Percentiles rank a stretch among this genome's conserved stretches.
These are phyloP conservation scores for Punctularia strigosozonata DNA, from an alignment of 768 basidiomycete species.

Conservation along the genomic window DNA sequence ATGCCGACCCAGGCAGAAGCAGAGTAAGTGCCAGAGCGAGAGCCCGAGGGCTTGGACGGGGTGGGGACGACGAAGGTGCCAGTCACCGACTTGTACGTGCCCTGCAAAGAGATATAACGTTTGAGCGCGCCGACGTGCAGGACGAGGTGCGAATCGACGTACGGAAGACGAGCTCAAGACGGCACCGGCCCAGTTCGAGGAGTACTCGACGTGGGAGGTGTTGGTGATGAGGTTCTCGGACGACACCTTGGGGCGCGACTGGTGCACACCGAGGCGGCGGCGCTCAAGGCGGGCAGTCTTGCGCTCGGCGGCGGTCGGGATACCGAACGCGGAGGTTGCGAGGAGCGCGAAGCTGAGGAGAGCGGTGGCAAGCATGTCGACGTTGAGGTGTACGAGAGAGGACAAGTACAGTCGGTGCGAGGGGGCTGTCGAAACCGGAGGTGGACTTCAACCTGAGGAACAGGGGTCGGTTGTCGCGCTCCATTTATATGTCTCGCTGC, in stretches of 20 bases:
- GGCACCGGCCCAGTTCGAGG: slow-evolving; percentile 25
- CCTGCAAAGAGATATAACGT: slow-evolving; percentile 5
- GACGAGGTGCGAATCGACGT: not conserved
- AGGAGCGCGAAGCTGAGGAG: slow-evolving; percentile 13
- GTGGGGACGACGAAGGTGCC: slow-evolving; percentile 23
- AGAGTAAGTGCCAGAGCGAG: slow-evolving; percentile 15
- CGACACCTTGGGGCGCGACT: slow-evolving; percentile 5
- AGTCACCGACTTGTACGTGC: slow-evolving; percentile 23
- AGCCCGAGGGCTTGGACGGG: slow-evolving; percentile 15
- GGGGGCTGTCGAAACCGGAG: no score
- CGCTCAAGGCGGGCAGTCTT: slow-evolving; percentile 11
- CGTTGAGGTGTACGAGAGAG: no score
- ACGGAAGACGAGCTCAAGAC: slow-evolving; percentile 17
- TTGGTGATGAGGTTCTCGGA: slow-evolving; percentile 6
- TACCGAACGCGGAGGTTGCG: slow-evolving; percentile 13
- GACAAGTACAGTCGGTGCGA: no score
- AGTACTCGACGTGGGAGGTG: slow-evolving; percentile 17
- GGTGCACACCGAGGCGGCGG: slow-evolving; percentile 9
- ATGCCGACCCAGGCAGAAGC: slow-evolving; percentile 26
- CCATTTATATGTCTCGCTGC: no score
- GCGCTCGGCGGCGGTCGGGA: slow-evolving; percentile 11
- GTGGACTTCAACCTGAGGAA: no score
- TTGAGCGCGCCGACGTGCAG: not conserved
- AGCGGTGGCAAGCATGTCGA: slow-evolving; percentile 12
- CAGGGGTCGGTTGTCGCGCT: no score